Percentiles rank a stretch among this genome's conserved stretches.
Conservation (phyloP, 345 rosid genomes). For the Camelina laxa region DNA sequence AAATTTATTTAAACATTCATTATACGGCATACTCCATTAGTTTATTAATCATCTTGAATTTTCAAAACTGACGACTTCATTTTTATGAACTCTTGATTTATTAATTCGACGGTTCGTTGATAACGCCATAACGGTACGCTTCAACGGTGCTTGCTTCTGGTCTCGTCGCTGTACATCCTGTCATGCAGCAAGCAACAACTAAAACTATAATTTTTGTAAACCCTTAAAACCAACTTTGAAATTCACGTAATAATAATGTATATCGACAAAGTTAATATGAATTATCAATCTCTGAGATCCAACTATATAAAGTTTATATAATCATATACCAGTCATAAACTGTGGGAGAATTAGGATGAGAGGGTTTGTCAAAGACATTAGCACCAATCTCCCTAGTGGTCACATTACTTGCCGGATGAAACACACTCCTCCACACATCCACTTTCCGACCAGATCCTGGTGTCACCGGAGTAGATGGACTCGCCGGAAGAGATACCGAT, state of each 20-base stretch:
- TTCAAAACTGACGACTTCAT: background rate
- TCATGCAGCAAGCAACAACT: conserved; percentile 17
- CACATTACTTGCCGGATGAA: conserved; percentile 92
- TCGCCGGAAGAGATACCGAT: conserved; percentile 36
- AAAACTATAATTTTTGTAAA: background rate
- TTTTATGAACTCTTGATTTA: conserved; percentile 1
- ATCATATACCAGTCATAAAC: conserved; percentile 85
- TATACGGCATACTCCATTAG: background rate
- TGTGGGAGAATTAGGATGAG: conserved; percentile 83
- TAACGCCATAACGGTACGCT: background rate
- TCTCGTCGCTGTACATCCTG: conserved; percentile 92
- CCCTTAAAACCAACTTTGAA: background rate
- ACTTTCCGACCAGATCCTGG: conserved; percentile 54
- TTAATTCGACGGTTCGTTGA: conserved; percentile 8
- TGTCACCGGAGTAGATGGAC: conserved; percentile 43
- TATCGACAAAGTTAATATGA: background rate
- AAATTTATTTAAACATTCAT: background rate
- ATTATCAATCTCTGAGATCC: background rate
- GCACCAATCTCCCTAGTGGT: conserved; percentile 76
- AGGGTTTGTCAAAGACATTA: conserved; percentile 74
- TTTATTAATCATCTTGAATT: conserved; percentile 30
- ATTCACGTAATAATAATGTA: too few species aligned
- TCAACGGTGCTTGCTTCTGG: conserved; percentile 69
- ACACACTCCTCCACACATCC: conserved; percentile 98
- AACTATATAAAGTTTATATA: background rate